Evolutionary conservation across 441 rosid genomes (phyloP).

Genomic region (Manihot esculenta): DNA sequence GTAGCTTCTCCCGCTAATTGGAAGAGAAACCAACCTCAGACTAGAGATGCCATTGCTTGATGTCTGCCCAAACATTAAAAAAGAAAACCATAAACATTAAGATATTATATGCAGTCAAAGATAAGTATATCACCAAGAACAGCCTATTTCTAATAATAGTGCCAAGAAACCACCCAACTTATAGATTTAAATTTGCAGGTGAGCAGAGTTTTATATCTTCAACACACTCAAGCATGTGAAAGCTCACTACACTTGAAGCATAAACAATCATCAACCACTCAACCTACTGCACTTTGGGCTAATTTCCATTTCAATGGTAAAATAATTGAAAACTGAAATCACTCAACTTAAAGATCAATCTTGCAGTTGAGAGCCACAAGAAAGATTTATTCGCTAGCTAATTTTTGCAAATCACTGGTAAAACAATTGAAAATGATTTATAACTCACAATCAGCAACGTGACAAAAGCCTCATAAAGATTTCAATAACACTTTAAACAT

Average conservation of each 20-base stretch:
- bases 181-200: too few relatives aligned
- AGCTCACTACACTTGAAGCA: too few relatives aligned
- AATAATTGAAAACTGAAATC: too few relatives aligned
- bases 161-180: neutral
- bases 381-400: neutral
- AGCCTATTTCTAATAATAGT: neutral
- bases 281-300: too few relatives aligned
- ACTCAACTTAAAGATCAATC: too few relatives aligned
- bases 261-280: too few relatives aligned
- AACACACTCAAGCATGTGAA: too few relatives aligned
- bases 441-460: neutral
- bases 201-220: too few relatives aligned
- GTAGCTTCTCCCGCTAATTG: slow-evolving; percentile 31
- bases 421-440: neutral
- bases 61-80: slow-evolving; percentile 30
- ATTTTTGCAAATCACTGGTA: neutral
- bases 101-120: neutral
- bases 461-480: neutral
- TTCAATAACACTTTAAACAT: neutral
- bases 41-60: slow-evolving; percentile 32
- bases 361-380: too few relatives aligned
- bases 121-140: neutral
- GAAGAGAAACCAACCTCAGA: slow-evolving; percentile 40
- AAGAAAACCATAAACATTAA: neutral
- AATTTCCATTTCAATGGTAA: too few relatives aligned